Conservation (phyloP, 495 filamentous ascomycete genomes). For the Penicillium canescens region DNA sequence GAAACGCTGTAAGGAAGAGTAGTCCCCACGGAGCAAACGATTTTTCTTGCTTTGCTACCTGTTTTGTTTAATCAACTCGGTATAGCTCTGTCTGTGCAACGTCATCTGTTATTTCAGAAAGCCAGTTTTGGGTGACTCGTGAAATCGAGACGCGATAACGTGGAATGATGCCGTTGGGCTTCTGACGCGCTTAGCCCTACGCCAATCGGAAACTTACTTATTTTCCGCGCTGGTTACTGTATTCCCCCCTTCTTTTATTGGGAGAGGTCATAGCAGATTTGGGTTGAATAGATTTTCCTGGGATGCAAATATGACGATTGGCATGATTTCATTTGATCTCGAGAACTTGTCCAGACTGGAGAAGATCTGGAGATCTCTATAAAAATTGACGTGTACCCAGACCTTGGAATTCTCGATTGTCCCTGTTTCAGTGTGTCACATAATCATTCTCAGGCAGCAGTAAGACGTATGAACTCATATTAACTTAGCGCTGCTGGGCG, state of each 20-base stretch:
- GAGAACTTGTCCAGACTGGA: neutral
- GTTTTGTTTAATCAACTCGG: neutral
- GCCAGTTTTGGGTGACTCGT: neutral
- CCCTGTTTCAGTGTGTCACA: too few species aligned
- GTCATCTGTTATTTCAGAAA: conserved; percentile 1
- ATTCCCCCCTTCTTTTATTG: neutral
- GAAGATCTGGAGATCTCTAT: too few species aligned
- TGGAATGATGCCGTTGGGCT: conserved; percentile 6
- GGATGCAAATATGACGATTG: conserved; percentile 4
- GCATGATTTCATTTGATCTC: neutral
- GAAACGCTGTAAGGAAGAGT: conserved; percentile 1
- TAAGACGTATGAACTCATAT: too few species aligned
- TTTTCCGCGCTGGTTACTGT: neutral
- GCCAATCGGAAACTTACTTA: conserved; percentile 8
- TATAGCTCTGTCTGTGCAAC: neutral
- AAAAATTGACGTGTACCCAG: neutral
- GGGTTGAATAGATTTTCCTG: neutral
- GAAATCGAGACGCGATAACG: neutral
- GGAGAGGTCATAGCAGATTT: neutral
- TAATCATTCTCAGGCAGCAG: too few species aligned
- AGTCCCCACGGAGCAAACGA: neutral
- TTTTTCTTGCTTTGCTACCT: neutral
- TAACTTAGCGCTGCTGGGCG: too few species aligned
- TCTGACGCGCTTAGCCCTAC: neutral
- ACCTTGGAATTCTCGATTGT: neutral